Evolutionary conservation across 2,329 filamentous ascomycete species (phyloP).

Genomic region (Claviceps humidiphila): DNA sequence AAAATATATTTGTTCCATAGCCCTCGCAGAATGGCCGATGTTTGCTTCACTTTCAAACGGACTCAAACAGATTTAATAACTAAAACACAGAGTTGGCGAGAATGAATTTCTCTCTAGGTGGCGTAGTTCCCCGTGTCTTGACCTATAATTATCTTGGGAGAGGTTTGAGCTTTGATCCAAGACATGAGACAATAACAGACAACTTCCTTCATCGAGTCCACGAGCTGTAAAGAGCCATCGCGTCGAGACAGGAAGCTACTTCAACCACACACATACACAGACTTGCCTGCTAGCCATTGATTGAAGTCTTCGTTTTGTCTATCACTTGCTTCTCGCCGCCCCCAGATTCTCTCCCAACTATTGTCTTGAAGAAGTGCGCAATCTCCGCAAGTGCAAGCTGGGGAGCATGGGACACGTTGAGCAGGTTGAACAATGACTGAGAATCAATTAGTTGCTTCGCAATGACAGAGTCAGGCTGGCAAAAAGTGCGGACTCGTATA

Average conservation of each 20-base stretch:
- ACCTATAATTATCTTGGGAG: neutral
- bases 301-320: neutral
- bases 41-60: neutral
- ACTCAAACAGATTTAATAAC: neutral
- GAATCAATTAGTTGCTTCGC: conserved; percentile 44
- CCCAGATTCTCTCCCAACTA: conserved; percentile 30
- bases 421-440: conserved; percentile 35
- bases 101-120: neutral
- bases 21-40: neutral
- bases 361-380: conserved; percentile 39
- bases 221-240: neutral
- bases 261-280: neutral
- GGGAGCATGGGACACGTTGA: conserved; percentile 30
- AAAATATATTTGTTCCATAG: neutral
- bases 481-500: conserved; percentile 42
- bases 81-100: neutral
- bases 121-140: neutral
- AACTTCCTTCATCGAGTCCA: neutral
- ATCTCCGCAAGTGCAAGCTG: conserved; percentile 36
- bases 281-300: neutral
- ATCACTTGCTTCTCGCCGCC: neutral
- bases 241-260: neutral
- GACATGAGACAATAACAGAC: neutral
- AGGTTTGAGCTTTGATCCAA: no score
- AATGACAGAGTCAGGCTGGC: conserved; percentile 43